Conservation (phyloP, 441 rosid species). For the Viola pubescens region DNA sequence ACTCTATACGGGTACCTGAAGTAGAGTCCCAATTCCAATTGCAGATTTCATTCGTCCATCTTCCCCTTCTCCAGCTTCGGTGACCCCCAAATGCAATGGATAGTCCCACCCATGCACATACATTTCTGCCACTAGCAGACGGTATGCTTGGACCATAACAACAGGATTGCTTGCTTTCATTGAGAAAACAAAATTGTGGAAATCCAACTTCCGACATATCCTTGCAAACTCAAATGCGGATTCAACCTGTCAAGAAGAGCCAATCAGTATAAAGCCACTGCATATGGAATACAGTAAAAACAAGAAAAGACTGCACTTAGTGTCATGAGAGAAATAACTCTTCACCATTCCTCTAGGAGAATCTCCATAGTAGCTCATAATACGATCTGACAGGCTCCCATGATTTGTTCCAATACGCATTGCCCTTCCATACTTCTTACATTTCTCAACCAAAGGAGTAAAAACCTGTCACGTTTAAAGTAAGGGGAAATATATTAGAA, state of each 20-base stretch:
- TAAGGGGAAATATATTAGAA: conserved; percentile 3
- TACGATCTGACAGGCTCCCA: conserved; percentile 97
- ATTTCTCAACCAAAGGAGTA: conserved; percentile 92
- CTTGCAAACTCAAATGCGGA: conserved; percentile 96
- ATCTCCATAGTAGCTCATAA: conserved; percentile 96
- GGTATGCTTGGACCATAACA: conserved; percentile 95
- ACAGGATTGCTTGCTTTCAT: conserved; percentile 99
- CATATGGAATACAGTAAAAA: background rate
- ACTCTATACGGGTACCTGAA: conserved; percentile 45
- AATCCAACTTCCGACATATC: conserved; percentile 87
- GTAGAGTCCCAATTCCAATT: conserved; percentile 94
- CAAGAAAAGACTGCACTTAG: conserved; percentile 10
- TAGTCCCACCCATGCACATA: conserved; percentile 95
- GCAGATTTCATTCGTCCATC: conserved; percentile 99
- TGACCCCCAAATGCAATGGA: conserved; percentile 93
- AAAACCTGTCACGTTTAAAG: conserved; percentile 45
- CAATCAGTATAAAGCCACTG: conserved; percentile 15
- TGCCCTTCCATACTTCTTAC: conserved; percentile 92
- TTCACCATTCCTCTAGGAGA: conserved; percentile 97
- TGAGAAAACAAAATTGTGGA: conserved; percentile 90
- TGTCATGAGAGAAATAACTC: conserved; percentile 14
- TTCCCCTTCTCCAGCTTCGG: conserved; percentile 99
- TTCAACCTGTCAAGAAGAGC: conserved; percentile 58
- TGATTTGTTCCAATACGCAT: conserved; percentile 99
- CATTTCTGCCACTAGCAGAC: conserved; percentile 93